Percentiles rank a stretch among this genome's conserved stretches.
Conservation (phyloP, 192 early-diverging fungal species). For the Umbelopsis ramanniana region DNA sequence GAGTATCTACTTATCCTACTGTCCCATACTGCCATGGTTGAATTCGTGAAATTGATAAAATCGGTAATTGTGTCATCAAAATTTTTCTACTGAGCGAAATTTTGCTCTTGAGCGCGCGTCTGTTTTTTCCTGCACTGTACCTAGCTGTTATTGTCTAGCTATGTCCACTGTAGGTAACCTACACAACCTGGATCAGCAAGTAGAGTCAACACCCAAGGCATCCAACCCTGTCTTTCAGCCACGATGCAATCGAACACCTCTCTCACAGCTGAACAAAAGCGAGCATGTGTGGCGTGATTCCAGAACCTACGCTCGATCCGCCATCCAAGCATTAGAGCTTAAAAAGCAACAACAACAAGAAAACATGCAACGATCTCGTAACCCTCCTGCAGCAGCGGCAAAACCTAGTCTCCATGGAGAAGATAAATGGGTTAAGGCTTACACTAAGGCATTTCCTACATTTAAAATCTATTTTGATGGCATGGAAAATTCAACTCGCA, state of each 20-base stretch:
- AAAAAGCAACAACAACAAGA: slow-evolving; percentile 19
- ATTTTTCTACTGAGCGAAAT: not conserved
- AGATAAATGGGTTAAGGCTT: slow-evolving; percentile 20
- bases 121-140: not conserved
- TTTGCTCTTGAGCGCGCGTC: not conserved
- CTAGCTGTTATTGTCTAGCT: not conserved
- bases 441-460: slow-evolving; percentile 24
- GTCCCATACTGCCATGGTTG: too few relatives aligned
- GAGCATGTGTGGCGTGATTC: slow-evolving; percentile 10
- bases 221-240: slow-evolving; percentile 7
- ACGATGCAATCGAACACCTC: slow-evolving; percentile 4
- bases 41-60: too few relatives aligned
- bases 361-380: slow-evolving; percentile 18
- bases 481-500: slow-evolving; percentile 16
- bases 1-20: too few relatives aligned
- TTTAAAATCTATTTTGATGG: slow-evolving; percentile 28
- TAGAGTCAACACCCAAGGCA: slow-evolving; percentile 1
- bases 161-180: slow-evolving; percentile 20
- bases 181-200: not conserved
- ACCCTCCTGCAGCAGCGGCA: not conserved
- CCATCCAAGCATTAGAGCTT: slow-evolving; percentile 19
- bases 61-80: not conserved
- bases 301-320: slow-evolving; percentile 7
- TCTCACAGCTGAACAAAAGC: slow-evolving; percentile 2
- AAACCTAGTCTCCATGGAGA: not conserved